Percentiles rank a stretch among this genome's conserved stretches.
Evolutionary conservation across 148 eudicot genomes (phyloP).

Genomic region (Fagopyrum tataricum): DNA sequence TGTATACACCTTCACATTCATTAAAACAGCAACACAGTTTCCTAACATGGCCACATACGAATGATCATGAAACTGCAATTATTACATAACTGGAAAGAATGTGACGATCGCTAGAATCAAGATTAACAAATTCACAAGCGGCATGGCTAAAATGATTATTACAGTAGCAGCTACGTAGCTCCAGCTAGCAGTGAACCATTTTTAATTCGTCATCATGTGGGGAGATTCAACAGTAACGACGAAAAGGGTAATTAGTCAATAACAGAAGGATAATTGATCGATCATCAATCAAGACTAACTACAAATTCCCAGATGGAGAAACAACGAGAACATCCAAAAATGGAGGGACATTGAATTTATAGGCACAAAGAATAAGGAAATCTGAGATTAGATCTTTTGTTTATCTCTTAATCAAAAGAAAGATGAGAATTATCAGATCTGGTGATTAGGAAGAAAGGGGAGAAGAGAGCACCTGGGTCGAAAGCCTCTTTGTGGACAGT

Average conservation of each 20-base stretch:
- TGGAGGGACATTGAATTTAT: neutral
- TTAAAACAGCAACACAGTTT: neutral
- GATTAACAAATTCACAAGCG: neutral
- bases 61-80: neutral
- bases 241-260: neutral
- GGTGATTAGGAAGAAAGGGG: neutral
- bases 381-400: neutral
- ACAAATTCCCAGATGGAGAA: neutral
- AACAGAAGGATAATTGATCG: neutral
- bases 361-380: neutral
- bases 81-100: neutral
- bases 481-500: neutral
- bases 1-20: neutral
- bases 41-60: neutral
- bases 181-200: neutral
- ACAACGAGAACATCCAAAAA: neutral
- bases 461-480: neutral
- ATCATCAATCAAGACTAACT: neutral
- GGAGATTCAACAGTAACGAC: neutral
- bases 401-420: neutral
- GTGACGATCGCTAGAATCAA: neutral
- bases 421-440: neutral
- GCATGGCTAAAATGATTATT: neutral
- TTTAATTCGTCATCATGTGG: neutral
- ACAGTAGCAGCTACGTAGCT: neutral